Evolutionary conservation across 2,329 filamentous ascomycete genomes (phyloP).

Genomic region (Beauveria australis): DNA sequence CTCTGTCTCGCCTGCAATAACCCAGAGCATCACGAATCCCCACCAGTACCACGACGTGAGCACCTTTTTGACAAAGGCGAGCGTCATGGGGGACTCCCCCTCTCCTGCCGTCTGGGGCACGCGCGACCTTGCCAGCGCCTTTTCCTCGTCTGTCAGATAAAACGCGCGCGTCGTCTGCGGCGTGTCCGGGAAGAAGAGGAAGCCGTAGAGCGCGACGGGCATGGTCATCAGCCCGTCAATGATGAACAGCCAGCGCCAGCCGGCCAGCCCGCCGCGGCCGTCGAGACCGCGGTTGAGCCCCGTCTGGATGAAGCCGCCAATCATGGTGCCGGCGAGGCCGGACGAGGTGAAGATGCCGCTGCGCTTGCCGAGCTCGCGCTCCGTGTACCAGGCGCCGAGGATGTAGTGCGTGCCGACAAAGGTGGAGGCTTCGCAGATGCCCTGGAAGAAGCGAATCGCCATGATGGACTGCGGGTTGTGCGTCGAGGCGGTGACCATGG

Average conservation of each 20-base stretch:
- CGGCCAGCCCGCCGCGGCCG: conserved; percentile 45
- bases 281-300: conserved; percentile 45
- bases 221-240: conserved; percentile 51
- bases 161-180: conserved; percentile 38
- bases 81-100: conserved; percentile 36
- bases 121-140: conserved; percentile 33
- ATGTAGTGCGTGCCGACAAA: conserved; percentile 35
- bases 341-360: conserved; percentile 55
- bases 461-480: conserved; percentile 29
- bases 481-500: conserved; percentile 43
- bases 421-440: conserved; percentile 30
- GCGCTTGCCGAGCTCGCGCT: conserved; percentile 52
- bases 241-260: conserved; percentile 65
- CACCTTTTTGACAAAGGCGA: conserved; percentile 44
- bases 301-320: conserved; percentile 49
- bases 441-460: conserved; percentile 32
- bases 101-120: conserved; percentile 25
- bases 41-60: conserved; percentile 57
- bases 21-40: conserved; percentile 59
- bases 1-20: conserved; percentile 64
- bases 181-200: conserved; percentile 31
- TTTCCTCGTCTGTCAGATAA: conserved; percentile 37
- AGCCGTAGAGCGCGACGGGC: conserved; percentile 26
- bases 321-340: conserved; percentile 46
- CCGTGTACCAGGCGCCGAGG: conserved; percentile 50